These are phyloP conservation scores for Fusarium redolens DNA, from an alignment of 2,329 filamentous ascomycete genomes.

Conservation along the genomic window DNA sequence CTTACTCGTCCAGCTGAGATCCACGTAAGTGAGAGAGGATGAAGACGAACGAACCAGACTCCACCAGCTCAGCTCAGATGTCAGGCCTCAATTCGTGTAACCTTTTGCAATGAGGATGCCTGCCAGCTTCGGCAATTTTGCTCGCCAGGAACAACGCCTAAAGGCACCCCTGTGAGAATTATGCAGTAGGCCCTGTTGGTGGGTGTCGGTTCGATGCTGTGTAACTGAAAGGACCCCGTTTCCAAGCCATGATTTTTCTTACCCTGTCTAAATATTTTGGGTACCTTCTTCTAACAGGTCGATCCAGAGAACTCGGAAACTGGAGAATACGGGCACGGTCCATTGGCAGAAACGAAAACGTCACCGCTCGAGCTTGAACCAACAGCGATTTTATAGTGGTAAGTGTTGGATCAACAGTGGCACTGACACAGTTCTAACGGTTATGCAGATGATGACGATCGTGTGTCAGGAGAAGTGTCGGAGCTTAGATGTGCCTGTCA, in stretches of 20 bases:
- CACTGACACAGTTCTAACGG: background rate
- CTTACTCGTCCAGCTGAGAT: conserved; percentile 17
- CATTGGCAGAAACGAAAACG: conserved; percentile 28
- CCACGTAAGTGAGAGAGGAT: conserved; percentile 28
- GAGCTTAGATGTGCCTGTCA: background rate
- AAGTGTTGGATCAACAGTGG: background rate
- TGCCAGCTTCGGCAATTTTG: conserved; percentile 4
- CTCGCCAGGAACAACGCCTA: conserved; percentile 1
- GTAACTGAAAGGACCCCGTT: conserved; percentile 26
- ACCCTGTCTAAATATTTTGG: background rate
- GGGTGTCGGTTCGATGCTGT: conserved; percentile 18
- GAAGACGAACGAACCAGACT: conserved; percentile 7
- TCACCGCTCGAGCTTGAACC: conserved; percentile 21
- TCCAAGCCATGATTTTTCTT: background rate
- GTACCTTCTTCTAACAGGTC: conserved; percentile 21
- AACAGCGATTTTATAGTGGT: conserved; percentile 7
- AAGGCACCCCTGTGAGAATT: conserved; percentile 23
- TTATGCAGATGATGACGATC: background rate
- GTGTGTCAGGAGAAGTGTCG: background rate
- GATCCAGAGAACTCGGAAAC: conserved; percentile 20
- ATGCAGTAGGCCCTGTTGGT: conserved; percentile 7
- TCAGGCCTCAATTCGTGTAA: background rate
- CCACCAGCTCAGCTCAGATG: background rate
- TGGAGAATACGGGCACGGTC: conserved; percentile 9
- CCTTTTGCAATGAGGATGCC: background rate